phyloP scores from a whole-genome alignment of 345 rosid genomes.

The Ceriops zippeliana region DNA sequence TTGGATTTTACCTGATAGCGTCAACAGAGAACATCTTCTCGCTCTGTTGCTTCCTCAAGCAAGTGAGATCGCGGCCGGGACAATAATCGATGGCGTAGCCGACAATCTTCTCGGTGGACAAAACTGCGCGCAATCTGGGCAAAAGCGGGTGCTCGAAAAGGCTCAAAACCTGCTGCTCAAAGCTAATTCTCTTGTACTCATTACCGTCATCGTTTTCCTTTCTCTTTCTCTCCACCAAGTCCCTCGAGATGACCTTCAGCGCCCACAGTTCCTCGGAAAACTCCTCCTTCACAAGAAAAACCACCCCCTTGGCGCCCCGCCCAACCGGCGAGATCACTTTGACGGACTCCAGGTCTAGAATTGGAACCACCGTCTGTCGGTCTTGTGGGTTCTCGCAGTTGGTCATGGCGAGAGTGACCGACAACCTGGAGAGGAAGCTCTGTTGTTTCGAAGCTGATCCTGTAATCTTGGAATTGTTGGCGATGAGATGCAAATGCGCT shows the following conservation, averaged over 20 bases:
- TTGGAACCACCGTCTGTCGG: conserved; percentile 16
- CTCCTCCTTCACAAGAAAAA: conserved; percentile 51
- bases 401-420: conserved; percentile 7
- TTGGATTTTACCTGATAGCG: conserved; percentile 47
- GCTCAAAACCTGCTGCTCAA: conserved; percentile 62
- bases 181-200: conserved; percentile 54
- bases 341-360: conserved; percentile 39
- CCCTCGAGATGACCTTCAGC: conserved; percentile 65
- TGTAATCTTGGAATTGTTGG: neutral
- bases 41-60: conserved; percentile 54
- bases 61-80: conserved; percentile 64
- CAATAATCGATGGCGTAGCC: conserved; percentile 91
- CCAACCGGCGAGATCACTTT: conserved; percentile 62
- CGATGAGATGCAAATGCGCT: neutral
- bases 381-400: neutral
- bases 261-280: conserved; percentile 41
- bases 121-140: conserved; percentile 66
- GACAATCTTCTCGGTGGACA: conserved; percentile 59
- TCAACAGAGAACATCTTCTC: conserved; percentile 79
- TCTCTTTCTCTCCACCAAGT: conserved; percentile 56
- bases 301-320: conserved; percentile 90
- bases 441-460: neutral
- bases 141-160: conserved; percentile 65
- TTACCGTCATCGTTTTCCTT: conserved; percentile 11
- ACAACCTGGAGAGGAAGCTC: neutral